These are phyloP conservation scores for Ceratobasidium sp. DNA, from an alignment of 1,284 basidiomycete species.

Conservation along the genomic window DNA sequence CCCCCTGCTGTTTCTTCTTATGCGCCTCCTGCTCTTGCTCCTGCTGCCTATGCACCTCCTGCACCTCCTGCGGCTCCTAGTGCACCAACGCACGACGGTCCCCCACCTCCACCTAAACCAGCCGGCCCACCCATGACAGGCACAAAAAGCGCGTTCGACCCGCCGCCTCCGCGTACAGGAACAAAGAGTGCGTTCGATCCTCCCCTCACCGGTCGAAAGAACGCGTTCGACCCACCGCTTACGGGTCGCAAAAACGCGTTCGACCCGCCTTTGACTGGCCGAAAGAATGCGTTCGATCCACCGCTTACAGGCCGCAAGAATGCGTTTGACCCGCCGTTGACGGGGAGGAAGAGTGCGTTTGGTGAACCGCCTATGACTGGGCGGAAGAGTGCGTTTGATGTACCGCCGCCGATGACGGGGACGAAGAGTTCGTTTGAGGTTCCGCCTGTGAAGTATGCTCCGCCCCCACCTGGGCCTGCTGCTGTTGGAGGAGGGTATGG, in stretches of 20 bases:
- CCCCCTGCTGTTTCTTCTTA: not conserved
- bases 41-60: not conserved
- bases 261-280: conserved; percentile 28
- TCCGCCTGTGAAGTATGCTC: conserved; percentile 13
- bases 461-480: conserved; percentile 24
- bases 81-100: conserved; percentile 7
- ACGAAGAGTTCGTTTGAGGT: conserved; percentile 28
- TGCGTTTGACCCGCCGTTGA: conserved; percentile 10
- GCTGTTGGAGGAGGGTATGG: not conserved
- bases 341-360: conserved; percentile 9
- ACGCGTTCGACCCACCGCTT: conserved; percentile 23
- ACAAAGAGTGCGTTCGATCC: conserved; percentile 28
- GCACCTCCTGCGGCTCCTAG: not conserved
- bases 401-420: conserved; percentile 1
- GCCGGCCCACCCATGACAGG: conserved; percentile 25
- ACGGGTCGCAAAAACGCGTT: conserved; percentile 30
- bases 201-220: conserved; percentile 12
- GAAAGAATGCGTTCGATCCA: conserved; percentile 36
- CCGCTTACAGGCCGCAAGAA: conserved; percentile 2
- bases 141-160: conserved; percentile 44
- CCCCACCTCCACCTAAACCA: conserved; percentile 17
- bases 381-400: conserved; percentile 45
- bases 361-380: conserved; percentile 17
- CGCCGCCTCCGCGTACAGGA: conserved; percentile 32
- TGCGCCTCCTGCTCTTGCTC: not conserved